A percentile compares a stretch with the other conserved stretches of the same genome.
These are phyloP conservation scores for Trichoderma endophyticum DNA, from an alignment of 2,329 filamentous ascomycete genomes.

Conservation along the genomic window DNA sequence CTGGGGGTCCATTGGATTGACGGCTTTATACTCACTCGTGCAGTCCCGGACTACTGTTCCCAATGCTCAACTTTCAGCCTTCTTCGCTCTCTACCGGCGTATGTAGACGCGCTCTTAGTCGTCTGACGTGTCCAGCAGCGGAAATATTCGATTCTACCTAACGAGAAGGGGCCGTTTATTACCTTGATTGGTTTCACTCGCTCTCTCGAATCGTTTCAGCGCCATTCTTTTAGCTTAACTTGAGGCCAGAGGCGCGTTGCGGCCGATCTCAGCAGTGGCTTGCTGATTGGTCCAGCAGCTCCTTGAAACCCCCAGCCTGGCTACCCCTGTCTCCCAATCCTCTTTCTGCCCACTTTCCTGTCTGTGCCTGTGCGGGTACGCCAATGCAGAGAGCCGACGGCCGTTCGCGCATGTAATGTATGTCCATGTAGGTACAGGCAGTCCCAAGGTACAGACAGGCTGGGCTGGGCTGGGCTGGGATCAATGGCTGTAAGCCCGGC, in stretches of 20 bases:
- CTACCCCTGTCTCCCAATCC: conserved; percentile 5
- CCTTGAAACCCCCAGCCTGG: conserved; percentile 16
- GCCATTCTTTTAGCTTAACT: conserved; percentile 7
- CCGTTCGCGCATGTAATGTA: conserved; percentile 7
- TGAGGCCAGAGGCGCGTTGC: conserved; percentile 11
- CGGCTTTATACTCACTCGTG: background rate
- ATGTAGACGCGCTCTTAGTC: background rate
- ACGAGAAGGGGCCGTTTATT: conserved; percentile 8
- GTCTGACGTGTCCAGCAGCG: conserved; percentile 3
- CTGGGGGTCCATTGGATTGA: background rate
- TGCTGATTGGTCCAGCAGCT: conserved; percentile 15
- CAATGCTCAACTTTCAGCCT: conserved; percentile 13
- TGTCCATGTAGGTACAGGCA: background rate
- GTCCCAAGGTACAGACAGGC: background rate
- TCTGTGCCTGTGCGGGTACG: conserved; percentile 15
- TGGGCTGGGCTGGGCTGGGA: background rate
- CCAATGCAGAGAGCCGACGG: conserved; percentile 16
- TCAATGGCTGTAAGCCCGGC: background rate
- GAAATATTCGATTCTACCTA: background rate
- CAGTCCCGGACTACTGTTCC: background rate
- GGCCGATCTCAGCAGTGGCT: conserved; percentile 10
- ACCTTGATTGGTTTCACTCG: conserved; percentile 18
- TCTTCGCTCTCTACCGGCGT: background rate
- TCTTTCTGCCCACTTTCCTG: conserved; percentile 11
- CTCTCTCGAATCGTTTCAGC: conserved; percentile 14